Evolutionary conservation across 331 rosid genomes (phyloP).

Genomic region (Dryas integrifolia): DNA sequence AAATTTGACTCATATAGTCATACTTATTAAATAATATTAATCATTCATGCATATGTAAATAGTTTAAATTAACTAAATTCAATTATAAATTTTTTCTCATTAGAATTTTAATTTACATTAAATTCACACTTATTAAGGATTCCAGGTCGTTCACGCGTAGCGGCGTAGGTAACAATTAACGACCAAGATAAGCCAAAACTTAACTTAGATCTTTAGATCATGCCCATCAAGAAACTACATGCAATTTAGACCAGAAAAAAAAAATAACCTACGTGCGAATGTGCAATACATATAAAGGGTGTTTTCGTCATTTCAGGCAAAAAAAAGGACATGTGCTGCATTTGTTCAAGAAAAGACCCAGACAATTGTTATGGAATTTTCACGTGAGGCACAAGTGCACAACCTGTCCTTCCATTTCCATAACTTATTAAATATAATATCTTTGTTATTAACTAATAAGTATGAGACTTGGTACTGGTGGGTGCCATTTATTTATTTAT

Average conservation of each 20-base stretch:
- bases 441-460: neutral
- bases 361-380: slow-evolving; percentile 3
- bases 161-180: no score
- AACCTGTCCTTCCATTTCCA: neutral
- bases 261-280: no score
- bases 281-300: neutral
- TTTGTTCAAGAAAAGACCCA: neutral
- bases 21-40: no score
- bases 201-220: neutral
- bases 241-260: no score
- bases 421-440: neutral
- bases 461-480: neutral
- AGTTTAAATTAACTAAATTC: no score
- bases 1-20: no score
- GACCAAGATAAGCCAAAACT: neutral
- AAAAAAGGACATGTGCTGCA: neutral
- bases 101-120: neutral
- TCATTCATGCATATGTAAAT: no score
- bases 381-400: neutral
- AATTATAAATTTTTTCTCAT: no score
- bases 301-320: slow-evolving; percentile 7
- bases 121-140: neutral
- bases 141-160: neutral
- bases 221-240: no score
- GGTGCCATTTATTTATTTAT: neutral